Base-by-base conservation (phyloP, 371 early-diverging fungal genomes). In the Mucor ambiguus region DNA sequence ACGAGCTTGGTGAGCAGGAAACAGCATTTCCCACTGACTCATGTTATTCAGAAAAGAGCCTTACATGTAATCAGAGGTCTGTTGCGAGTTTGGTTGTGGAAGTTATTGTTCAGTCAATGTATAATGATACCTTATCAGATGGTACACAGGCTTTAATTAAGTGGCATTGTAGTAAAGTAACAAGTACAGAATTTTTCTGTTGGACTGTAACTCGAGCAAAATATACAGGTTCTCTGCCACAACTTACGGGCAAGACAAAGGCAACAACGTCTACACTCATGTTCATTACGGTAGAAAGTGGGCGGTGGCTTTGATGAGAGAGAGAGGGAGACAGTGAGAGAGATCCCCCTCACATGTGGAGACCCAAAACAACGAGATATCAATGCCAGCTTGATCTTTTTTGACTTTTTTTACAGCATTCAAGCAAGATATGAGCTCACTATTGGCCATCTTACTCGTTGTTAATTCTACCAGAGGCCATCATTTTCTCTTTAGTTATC, bases 381-480 rank as follows among this genome's bases (percentile, higher is more conserved):
- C 18, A 41, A 41, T 41, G 41, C 41, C 33, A 9, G 22, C 38
- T 58, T 35, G 18, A 22, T 58, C 14, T 41, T 41, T 41, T 41
- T 41, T 18, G 41, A 41, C 41, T 41, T 18, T 33, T 8, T 35
- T 1, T 41, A 18, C 32, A 59, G 6, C 24, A 60, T 16, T n/a
- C 11, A 14, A 60, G 7, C n/a, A 24, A 11, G 8, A 44, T 35
- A 80, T 80, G 78, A 76, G 71, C 52, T 82, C 82, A 41, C 60
- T 82, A 61, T 59, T 82, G 56, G 80, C 83, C 67, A 85, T 92
- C 37, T 72, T 92, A 65, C 76, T 92, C 35, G 88, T 90, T 32
- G 85, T 87, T 44, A 87, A 87, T 68, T 91, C 90, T 14, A 85
- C 87, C 30, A 72, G 89, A 60, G 92, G 91, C 14, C 90, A 90